These are phyloP conservation scores for Globisporangium perplexum DNA, from an alignment of 352 stramenopile genomes.

Conservation along the genomic window DNA sequence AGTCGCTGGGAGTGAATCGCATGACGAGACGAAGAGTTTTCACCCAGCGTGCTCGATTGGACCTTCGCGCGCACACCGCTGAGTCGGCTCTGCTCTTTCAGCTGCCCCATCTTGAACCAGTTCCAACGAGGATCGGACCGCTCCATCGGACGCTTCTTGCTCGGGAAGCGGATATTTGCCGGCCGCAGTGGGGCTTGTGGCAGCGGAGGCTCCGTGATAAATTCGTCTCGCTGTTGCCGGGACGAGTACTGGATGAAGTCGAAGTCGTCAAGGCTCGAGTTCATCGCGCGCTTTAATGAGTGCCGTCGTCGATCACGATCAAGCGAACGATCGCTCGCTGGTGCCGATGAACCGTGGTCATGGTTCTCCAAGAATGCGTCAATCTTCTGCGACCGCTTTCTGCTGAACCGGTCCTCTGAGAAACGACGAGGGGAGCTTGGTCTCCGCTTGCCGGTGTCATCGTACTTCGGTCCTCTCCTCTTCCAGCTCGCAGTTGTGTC, in stretches of 20 bases:
- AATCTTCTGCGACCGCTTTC: slow-evolving; percentile 4
- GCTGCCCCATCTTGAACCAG: slow-evolving; percentile 34
- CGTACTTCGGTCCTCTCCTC: neutral
- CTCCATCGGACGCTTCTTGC: slow-evolving; percentile 23
- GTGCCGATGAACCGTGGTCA: neutral
- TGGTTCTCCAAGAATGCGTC: slow-evolving; percentile 12
- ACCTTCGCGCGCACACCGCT: neutral
- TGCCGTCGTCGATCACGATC: neutral
- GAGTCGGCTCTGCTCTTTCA: slow-evolving; percentile 18
- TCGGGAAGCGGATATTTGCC: slow-evolving; percentile 34
- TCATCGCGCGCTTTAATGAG: slow-evolving; percentile 2
- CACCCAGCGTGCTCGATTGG: neutral
- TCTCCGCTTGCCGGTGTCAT: neutral
- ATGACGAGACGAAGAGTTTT: neutral
- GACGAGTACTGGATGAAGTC: slow-evolving; percentile 16
- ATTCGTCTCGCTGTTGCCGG: slow-evolving; percentile 1
- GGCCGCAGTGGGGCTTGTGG: neutral
- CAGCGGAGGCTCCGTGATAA: neutral
- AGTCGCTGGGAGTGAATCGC: neutral
- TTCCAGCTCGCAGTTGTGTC: neutral
- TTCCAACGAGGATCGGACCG: slow-evolving; percentile 39
- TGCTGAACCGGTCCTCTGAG: neutral
- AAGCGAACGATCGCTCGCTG: neutral
- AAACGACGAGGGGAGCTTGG: neutral
- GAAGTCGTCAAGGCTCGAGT: slow-evolving; percentile 35